A percentile compares a stretch with the other conserved stretches of the same genome.
phyloP scores from a whole-genome alignment of 2,329 filamentous ascomycete species.

The Ophiostoma ips region DNA sequence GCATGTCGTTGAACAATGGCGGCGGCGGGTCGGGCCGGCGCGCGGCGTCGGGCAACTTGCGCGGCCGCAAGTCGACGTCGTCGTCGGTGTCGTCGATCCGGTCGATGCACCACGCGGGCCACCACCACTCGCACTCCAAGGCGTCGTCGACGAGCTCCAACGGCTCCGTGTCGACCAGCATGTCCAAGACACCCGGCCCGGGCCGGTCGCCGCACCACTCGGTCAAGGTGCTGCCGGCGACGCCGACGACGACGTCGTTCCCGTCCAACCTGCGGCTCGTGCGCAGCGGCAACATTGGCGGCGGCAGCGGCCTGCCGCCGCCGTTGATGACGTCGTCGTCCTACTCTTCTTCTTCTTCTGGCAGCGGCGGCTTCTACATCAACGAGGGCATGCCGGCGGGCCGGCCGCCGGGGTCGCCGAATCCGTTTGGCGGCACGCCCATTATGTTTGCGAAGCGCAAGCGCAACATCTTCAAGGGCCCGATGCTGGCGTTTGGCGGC shows the following conservation, averaged over 20 bases:
- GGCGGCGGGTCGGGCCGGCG: constrained; percentile 42
- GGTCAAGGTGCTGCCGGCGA: constrained; percentile 88
- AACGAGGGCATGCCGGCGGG: constrained; percentile 42
- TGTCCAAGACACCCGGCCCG: constrained; percentile 51
- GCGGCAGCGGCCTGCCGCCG: neutral
- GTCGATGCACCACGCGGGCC: constrained; percentile 79
- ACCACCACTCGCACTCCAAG: constrained; percentile 80
- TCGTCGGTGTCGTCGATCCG: constrained; percentile 89
- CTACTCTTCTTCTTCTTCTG: no score
- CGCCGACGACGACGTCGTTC: constrained; percentile 61
- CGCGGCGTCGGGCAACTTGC: constrained; percentile 50
- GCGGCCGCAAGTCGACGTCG: constrained; percentile 88
- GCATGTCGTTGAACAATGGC: constrained; percentile 42
- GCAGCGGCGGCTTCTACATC: constrained; percentile 21
- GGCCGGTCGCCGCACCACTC: constrained; percentile 70
- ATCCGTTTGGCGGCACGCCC: constrained; percentile 28
- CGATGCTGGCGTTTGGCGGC: constrained; percentile 44
- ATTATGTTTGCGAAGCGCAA: constrained; percentile 73
- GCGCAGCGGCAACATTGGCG: constrained; percentile 29
- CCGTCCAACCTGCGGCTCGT: constrained; percentile 79
- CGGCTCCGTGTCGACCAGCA: constrained; percentile 52
- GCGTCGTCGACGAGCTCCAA: constrained; percentile 84
- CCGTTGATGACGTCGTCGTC: neutral
- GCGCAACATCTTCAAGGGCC: constrained; percentile 69
- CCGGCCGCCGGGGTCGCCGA: constrained; percentile 36